Evolutionary conservation across 73 alveolate species (phyloP).

Genomic region (Paramecium tetraurelia): DNA sequence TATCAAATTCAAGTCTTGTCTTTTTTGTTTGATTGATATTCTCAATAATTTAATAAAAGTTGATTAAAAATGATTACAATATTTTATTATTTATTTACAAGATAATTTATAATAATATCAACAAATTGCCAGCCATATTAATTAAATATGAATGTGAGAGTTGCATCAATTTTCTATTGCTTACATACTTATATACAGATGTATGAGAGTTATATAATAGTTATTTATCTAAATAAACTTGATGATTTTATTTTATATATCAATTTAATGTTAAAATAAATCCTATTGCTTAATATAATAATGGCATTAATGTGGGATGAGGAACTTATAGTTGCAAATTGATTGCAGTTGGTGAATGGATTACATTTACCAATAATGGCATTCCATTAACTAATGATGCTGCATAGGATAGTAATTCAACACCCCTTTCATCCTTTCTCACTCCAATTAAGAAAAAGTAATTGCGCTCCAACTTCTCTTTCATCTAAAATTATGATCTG

Average conservation of each 20-base stretch:
- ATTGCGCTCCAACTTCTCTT: conserved; percentile 46
- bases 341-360: conserved; percentile 26
- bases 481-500: neutral
- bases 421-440: conserved; percentile 50
- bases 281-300: conserved; percentile 58
- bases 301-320: conserved; percentile 54
- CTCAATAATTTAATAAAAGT: neutral
- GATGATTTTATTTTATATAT: neutral
- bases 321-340: conserved; percentile 55
- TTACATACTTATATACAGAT: neutral
- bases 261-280: conserved; percentile 48
- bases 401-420: conserved; percentile 48
- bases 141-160: neutral
- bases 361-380: conserved; percentile 48
- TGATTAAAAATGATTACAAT: neutral
- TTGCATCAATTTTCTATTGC: too few species aligned
- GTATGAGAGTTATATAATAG: neutral
- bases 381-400: conserved; percentile 45
- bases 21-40: too few species aligned
- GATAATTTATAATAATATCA: neutral
- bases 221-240: neutral
- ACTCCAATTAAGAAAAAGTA: conserved; percentile 44
- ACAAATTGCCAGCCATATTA: neutral
- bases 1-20: neutral
- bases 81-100: neutral